Percentiles rank a stretch among this genome's conserved stretches.
These are phyloP conservation scores for Diaporthe vaccinii DNA, from an alignment of 2,329 filamentous ascomycete genomes.

Conservation along the genomic window DNA sequence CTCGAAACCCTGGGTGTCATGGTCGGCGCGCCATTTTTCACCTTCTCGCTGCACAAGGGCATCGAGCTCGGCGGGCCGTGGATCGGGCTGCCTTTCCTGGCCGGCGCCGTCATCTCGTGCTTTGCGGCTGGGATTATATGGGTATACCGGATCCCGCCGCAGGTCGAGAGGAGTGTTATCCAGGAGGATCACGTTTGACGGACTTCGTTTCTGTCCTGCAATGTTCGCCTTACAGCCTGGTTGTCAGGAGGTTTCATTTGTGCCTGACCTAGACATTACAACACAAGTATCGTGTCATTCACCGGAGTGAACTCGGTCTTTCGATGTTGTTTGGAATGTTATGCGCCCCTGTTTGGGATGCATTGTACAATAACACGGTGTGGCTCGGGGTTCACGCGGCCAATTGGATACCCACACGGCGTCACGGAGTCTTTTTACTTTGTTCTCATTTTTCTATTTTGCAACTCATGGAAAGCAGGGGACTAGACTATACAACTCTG, in stretches of 20 bases:
- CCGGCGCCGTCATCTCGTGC: conserved; percentile 51
- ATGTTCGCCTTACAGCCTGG: neutral
- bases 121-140: conserved; percentile 50
- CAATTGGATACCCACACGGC: conserved; percentile 3
- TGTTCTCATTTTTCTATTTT: neutral
- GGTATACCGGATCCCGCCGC: conserved; percentile 44
- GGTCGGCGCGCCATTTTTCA: conserved; percentile 60
- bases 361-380: neutral
- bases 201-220: neutral
- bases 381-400: neutral
- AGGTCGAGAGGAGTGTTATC: conserved; percentile 14
- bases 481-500: neutral
- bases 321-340: neutral
- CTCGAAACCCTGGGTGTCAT: conserved; percentile 64
- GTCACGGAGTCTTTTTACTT: neutral
- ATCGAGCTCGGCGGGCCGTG: conserved; percentile 60
- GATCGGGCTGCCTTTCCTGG: conserved; percentile 64
- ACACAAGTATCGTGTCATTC: neutral
- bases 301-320: neutral
- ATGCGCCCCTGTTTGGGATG: conserved; percentile 1
- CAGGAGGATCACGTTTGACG: conserved; percentile 14
- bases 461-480: too few relatives aligned
- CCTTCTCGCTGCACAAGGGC: conserved; percentile 60
- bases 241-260: too few relatives aligned
- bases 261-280: neutral